Evolutionary conservation across 2,329 filamentous ascomycete genomes (phyloP).

Genomic region (Dryadomyces quercus-mongolicae): DNA sequence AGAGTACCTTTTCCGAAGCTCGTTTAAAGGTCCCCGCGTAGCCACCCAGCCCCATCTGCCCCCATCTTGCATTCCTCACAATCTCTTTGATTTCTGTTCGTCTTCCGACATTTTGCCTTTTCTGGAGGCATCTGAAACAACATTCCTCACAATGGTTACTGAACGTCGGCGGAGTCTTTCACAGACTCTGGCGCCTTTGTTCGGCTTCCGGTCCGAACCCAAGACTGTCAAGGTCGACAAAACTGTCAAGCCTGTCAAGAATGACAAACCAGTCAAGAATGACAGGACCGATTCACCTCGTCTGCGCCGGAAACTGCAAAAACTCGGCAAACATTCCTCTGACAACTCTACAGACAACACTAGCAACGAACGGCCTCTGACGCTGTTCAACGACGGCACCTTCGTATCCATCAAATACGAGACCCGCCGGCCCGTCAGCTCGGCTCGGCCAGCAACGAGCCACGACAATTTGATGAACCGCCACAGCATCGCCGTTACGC

Average conservation of each 20-base stretch:
- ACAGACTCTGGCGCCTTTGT: constrained; percentile 1
- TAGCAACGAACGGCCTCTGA: constrained; percentile 6
- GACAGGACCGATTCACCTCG: constrained; percentile 12
- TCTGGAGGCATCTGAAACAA: too few relatives aligned
- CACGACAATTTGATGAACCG: neutral
- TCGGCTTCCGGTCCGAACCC: constrained; percentile 6
- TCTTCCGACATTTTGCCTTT: neutral
- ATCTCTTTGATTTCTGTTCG: neutral
- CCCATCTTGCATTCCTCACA: neutral
- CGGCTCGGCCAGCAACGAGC: neutral
- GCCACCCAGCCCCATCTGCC: neutral
- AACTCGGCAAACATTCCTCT: constrained; percentile 12
- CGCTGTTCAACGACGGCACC: neutral
- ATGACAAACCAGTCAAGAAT: constrained; percentile 3
- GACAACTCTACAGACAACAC: constrained; percentile 3
- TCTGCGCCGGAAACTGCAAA: constrained; percentile 22
- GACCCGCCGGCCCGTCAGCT: neutral
- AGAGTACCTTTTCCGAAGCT: neutral
- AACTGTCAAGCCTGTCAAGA: neutral
- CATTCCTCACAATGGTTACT: constrained; percentile 7
- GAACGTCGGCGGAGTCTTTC: constrained; percentile 12
- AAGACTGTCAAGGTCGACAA: constrained; percentile 4
- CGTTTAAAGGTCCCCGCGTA: neutral
- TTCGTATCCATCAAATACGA: constrained; percentile 3
- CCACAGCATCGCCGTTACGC: neutral